Evolutionary conservation across 164 flowering plant species (phyloP).

Genomic region (Brasenia schreberi): DNA sequence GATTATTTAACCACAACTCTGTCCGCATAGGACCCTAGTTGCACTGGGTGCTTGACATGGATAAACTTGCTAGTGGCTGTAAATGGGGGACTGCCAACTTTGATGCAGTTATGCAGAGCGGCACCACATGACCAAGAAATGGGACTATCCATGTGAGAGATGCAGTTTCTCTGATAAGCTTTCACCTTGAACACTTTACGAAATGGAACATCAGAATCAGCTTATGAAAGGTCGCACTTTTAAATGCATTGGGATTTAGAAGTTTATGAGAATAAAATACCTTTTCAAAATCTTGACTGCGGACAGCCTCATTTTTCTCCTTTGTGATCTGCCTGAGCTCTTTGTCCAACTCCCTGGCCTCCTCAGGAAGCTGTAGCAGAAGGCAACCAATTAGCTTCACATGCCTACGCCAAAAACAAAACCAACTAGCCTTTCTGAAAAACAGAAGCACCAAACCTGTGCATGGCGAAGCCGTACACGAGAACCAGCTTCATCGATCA

Average conservation of each 20-base stretch:
- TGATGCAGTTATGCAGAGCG: neutral
- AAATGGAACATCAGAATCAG: too few relatives aligned
- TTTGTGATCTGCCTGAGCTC: slow-evolving; percentile 83
- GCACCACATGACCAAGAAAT: neutral
- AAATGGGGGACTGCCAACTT: neutral
- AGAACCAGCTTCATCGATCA: slow-evolving; percentile 99
- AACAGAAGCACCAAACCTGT: slow-evolving; percentile 32
- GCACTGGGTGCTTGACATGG: neutral
- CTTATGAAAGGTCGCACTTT: too few relatives aligned
- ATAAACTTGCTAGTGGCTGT: neutral
- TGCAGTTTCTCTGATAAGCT: neutral
- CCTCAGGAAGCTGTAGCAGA: slow-evolving; percentile 71
- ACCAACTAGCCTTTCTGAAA: too few relatives aligned
- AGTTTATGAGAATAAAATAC: slow-evolving; percentile 15
- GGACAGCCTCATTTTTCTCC: slow-evolving; percentile 90
- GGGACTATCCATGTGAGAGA: neutral
- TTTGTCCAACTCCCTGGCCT: slow-evolving; percentile 91
- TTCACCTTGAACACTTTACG: too few relatives aligned
- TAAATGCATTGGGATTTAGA: too few relatives aligned
- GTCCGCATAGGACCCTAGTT: neutral
- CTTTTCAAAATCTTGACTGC: slow-evolving; percentile 92
- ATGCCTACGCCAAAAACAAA: too few relatives aligned
- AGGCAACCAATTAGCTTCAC: neutral
- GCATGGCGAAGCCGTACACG: slow-evolving; percentile 95
- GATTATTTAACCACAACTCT: too few relatives aligned